phyloP scores from a whole-genome alignment of 257 asterid genomes.

The Solanum chilense region DNA sequence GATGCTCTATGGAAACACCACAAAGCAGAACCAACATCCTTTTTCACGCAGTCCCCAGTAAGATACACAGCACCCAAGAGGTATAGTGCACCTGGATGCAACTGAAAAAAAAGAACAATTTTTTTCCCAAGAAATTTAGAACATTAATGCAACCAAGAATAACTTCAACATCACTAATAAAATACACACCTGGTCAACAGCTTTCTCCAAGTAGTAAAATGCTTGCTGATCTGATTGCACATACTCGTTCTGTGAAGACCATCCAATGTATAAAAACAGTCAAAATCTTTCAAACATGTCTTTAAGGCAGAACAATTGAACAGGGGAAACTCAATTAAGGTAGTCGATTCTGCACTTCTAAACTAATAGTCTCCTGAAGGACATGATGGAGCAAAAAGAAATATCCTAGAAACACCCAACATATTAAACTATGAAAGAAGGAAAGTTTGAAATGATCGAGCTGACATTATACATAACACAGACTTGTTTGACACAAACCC shows the following conservation, averaged over 20 bases:
- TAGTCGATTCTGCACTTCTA: not conserved
- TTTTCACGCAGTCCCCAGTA: conserved; percentile 87
- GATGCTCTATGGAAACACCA: conserved; percentile 99
- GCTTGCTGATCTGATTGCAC: conserved; percentile 89
- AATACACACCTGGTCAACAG: conserved; percentile 73
- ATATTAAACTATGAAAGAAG: not conserved
- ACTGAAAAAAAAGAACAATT: conserved; percentile 15
- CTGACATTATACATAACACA: not conserved
- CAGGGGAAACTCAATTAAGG: not conserved
- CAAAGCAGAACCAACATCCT: conserved; percentile 72
- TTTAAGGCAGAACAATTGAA: not conserved
- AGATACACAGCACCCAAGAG: conserved; percentile 87
- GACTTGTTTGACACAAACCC: not conserved
- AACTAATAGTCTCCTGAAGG: not conserved
- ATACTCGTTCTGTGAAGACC: conserved; percentile 50
- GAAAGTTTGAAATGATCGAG: not conserved
- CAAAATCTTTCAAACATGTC: not conserved
- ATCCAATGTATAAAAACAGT: not conserved
- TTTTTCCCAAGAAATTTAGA: conserved; percentile 4
- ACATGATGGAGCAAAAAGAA: not conserved
- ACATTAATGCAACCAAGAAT: not conserved
- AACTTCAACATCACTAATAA: not conserved
- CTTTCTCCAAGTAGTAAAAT: conserved; percentile 71
- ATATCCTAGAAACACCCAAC: not conserved
- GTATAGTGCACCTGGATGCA: conserved; percentile 95